Base-by-base conservation (phyloP, 345 rosid species). In the Brassica cretica region DNA sequence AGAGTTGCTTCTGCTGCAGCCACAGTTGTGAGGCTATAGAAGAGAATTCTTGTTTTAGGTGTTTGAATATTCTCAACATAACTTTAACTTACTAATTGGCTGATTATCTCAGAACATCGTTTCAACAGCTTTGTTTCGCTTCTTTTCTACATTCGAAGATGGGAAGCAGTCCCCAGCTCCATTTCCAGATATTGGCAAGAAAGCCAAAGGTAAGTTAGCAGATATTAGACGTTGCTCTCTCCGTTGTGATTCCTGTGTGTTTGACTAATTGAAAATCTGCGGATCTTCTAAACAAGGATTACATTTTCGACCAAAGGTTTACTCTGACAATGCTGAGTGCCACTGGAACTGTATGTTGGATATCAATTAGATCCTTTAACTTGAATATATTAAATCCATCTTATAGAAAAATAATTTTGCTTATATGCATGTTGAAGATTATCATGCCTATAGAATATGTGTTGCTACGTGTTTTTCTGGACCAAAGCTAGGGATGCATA, bases 121-220 rank as follows among this genome's bases (percentile, higher is more conserved):
- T 72, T 44, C 15, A 35, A 8, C 4, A 27, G 4, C 29, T 27
- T 27, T 21, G 24, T 0, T 21, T 21, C 24, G 24, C 24, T 27
- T 55, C 35, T 56, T 73, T 30, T 30, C 67, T 39, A 68, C 18
- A 24, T 74, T 72, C 24, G 65, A 81, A 84, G 81, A 90, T 88
- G 93, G 87, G 83, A 29, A 66, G 86, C 75, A 85, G 86, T 76
- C 97, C 96, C 97, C 96, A n/a, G 88, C 90, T 55, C 89, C 91
- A 19, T 92, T 90, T 82, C 73, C 84, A 5, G 97, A 90, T 74
- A 82, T 92, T 67, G 97, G 92, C 77, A 89, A 88, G 82, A 86
- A 73, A 79, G 88, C 96, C 72, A 89, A 84, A 83, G 97, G 97
- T 90, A 74, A 29, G 4, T 41, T 6, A 27, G 9, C 18, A 25